phyloP scores from a whole-genome alignment of 108 stramenopile species.

The Skeletonema potamos region DNA sequence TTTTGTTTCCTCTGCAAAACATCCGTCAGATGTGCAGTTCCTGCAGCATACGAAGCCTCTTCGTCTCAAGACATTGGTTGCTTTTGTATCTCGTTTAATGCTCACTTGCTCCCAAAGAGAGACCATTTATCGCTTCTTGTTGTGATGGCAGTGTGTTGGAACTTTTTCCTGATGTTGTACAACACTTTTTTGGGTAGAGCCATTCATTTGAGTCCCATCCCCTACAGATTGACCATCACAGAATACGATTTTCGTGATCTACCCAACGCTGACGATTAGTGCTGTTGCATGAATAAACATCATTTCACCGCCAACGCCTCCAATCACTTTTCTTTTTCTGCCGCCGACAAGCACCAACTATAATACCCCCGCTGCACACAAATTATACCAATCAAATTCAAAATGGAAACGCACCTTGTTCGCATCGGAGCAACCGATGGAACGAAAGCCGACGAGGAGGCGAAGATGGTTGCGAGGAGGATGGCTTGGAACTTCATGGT shows the following conservation, averaged over 20 bases:
- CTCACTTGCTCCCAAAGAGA: neutral
- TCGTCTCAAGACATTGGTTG: no score
- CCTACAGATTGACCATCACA: neutral
- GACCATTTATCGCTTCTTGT: neutral
- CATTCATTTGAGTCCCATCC: neutral
- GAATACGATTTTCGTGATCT: neutral
- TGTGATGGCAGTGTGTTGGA: no score
- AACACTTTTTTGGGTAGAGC: neutral
- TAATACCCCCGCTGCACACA: neutral
- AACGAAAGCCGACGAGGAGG: slow-evolving; percentile 34
- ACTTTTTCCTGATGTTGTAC: no score
- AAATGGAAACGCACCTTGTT: slow-evolving; percentile 29
- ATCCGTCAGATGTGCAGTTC: neutral
- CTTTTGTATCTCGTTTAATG: no score
- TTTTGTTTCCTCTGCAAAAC: neutral
- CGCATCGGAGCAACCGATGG: slow-evolving; percentile 23
- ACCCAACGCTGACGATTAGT: neutral
- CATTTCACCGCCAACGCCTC: neutral
- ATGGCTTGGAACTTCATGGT: slow-evolving; percentile 37
- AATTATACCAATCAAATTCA: slow-evolving; percentile 20
- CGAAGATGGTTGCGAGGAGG: slow-evolving; percentile 12
- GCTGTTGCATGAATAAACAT: neutral
- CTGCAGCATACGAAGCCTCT: neutral
- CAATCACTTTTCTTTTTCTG: neutral
- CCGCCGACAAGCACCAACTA: neutral